Percentiles rank a stretch among this genome's conserved stretches.
These are phyloP conservation scores for Alternaria gansuensis DNA, from an alignment of 2,329 filamentous ascomycete genomes.

Conservation along the genomic window DNA sequence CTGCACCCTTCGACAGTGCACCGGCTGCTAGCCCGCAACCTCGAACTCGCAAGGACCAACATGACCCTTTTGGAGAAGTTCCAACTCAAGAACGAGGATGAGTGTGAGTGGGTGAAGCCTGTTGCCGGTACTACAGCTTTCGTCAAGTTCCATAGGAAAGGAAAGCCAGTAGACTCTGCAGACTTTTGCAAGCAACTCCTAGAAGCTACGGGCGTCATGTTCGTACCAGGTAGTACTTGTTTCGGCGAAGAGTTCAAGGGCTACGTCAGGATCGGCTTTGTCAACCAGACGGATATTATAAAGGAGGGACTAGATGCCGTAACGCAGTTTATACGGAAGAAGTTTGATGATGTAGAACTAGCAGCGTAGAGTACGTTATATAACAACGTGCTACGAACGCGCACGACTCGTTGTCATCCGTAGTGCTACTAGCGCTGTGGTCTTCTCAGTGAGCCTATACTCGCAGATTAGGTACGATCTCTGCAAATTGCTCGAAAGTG, in stretches of 20 bases:
- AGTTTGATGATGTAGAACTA: constrained; percentile 62
- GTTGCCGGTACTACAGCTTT: constrained; percentile 83
- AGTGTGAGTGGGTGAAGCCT: constrained; percentile 76
- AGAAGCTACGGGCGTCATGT: constrained; percentile 74
- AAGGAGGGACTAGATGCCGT: constrained; percentile 68
- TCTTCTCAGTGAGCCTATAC: background rate
- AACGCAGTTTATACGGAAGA: constrained; percentile 64
- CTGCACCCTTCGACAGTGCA: constrained; percentile 72
- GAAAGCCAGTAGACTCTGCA: constrained; percentile 73
- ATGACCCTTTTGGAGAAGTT: constrained; percentile 72
- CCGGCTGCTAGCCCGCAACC: constrained; percentile 69
- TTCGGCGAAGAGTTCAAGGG: constrained; percentile 78
- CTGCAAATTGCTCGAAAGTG: background rate
- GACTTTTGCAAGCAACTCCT: constrained; percentile 74
- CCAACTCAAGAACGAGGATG: constrained; percentile 68
- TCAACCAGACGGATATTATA: constrained; percentile 74
- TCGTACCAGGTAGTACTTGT: constrained; percentile 75
- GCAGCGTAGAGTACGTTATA: constrained; percentile 20
- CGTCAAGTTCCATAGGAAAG: constrained; percentile 71
- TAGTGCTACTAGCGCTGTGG: background rate
- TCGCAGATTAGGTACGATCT: background rate
- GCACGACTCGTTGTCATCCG: background rate
- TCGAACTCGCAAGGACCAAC: constrained; percentile 73
- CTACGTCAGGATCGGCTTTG: constrained; percentile 80
- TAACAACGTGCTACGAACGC: no score